Evolutionary conservation across 441 rosid species (phyloP), one percentile per base, ranked within the genome.

Genomic region (Eutrema salsugineum): DNA sequence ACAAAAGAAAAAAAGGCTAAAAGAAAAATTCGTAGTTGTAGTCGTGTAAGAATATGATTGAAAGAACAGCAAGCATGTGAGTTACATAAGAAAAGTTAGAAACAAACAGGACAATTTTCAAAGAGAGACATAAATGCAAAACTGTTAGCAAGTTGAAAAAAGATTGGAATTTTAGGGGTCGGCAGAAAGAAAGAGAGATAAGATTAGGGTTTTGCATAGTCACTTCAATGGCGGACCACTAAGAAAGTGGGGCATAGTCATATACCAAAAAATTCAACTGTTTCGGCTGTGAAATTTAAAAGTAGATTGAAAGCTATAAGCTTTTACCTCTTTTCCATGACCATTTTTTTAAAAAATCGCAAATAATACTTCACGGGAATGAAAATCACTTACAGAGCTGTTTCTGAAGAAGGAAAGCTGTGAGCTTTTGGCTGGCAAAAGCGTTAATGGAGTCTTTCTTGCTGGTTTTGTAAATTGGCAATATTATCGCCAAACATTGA

Each of bases 211-310:
- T 55, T 27, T 11, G 48, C 53, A 66, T 39, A 77, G 60, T 72
- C 73, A 77, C 68, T 71, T 70, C 73, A 54, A 59, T 44, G 73
- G 78, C 71, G 75, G 78, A 76, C 90, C 76, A 84, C 84, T 83
- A 51, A 44, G 79, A 70, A 27, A 65, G 86, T 83, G 79, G 83
- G 86, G 75, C 81, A 77, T 66, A 35, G 46, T 58, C 55, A 24
- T 49, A 51, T 47, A 24, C 20, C 20, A n/a, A 49, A 30, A 69
- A 55, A 42, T 77, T 77, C 72, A 71, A 77, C 76, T 70, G 80
- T 71, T 76, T 70, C 64, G 68, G 80, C 80, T 50, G 39, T 70
- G 72, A 40, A 6, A 16, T 0, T 15, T 5, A 32, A 63, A 69
- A 38, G 49, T n/a, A 12, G 43, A 63, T 40, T 60, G 53, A 62